Conservation (phyloP, 305 asterid genomes). For the Rubia peregrina region DNA sequence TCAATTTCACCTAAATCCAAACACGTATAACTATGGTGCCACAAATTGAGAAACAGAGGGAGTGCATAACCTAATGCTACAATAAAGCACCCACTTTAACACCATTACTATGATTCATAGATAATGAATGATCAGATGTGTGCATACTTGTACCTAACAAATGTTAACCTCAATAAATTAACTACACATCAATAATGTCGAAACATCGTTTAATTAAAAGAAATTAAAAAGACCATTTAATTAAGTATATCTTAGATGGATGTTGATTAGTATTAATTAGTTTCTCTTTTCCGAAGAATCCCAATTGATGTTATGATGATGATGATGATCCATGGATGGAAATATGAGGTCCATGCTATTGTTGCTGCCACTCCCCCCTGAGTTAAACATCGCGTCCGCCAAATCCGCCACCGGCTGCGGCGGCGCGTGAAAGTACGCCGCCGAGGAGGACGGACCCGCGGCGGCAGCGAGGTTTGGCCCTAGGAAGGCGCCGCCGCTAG, state of each 20-base stretch:
- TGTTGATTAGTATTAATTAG: neutral
- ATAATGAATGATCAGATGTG: neutral
- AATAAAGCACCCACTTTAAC: neutral
- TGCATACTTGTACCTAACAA: neutral
- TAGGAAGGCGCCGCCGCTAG: conserved; percentile 9
- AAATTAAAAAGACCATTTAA: neutral
- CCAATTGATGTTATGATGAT: conserved; percentile 25
- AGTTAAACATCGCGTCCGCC: conserved; percentile 83
- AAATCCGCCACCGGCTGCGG: conserved; percentile 57
- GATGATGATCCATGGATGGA: conserved; percentile 41
- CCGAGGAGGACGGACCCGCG: conserved; percentile 27
- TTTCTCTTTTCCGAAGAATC: conserved; percentile 50
- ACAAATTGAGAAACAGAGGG: neutral
- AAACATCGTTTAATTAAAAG: neutral
- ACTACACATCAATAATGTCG: neutral
- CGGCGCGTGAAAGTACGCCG: conserved; percentile 20
- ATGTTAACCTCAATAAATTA: neutral
- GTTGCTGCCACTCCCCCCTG: conserved; percentile 62
- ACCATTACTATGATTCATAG: too few species aligned
- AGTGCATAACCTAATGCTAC: neutral
- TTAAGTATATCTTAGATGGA: neutral
- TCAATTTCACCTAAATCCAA: too few species aligned
- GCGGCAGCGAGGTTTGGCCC: neutral
- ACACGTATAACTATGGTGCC: too few species aligned
- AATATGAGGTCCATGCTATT: conserved; percentile 74